These are phyloP conservation scores for Orychophragmus violaceus DNA, from an alignment of 345 rosid genomes.

Conservation along the genomic window DNA sequence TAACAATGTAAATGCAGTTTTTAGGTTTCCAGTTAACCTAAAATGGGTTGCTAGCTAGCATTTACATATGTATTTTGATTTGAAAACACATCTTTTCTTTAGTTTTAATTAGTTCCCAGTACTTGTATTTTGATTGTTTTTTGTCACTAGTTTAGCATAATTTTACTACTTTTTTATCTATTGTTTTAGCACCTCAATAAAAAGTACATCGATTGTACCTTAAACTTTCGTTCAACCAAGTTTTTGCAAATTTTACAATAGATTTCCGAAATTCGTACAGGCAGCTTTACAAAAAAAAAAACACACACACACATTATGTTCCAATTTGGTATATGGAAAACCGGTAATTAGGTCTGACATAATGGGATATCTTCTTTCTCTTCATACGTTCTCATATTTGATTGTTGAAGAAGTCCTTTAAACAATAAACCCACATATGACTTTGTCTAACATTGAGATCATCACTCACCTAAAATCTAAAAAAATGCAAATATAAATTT, in stretches of 20 bases:
- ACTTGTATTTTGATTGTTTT: neutral
- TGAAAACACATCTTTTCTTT: neutral
- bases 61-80: neutral
- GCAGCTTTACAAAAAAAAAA: neutral
- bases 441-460: neutral
- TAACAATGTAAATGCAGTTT: neutral
- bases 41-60: neutral
- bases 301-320: neutral
- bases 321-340: neutral
- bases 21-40: neutral
- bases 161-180: neutral
- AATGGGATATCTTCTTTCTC: neutral
- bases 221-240: neutral
- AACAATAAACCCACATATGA: neutral
- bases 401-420: neutral
- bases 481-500: too few relatives aligned
- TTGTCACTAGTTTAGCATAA: neutral
- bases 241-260: neutral
- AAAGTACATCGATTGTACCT: neutral
- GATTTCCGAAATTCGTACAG: neutral
- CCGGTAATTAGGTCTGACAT: neutral
- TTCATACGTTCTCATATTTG: neutral
- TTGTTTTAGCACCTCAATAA: neutral
- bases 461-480: too few relatives aligned
- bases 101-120: neutral